These are phyloP conservation scores for Setaria viridis DNA, from an alignment of 202 grass and related monocot genomes.

Conservation along the genomic window DNA sequence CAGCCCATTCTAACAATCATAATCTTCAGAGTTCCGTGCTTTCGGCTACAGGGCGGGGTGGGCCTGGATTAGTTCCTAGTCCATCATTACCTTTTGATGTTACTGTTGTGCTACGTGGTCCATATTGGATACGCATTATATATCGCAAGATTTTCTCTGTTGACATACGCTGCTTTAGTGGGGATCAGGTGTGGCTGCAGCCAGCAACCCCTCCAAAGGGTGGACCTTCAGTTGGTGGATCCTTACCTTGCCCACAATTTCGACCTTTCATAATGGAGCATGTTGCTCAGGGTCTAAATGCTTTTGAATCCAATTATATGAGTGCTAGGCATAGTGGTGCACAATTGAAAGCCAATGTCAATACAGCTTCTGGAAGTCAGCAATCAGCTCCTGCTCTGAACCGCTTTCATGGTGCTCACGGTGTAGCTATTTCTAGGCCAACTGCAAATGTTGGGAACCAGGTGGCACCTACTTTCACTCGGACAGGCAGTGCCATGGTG, in stretches of 20 bases:
- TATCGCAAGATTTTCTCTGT: slow-evolving; percentile 94
- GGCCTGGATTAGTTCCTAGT: slow-evolving; percentile 72
- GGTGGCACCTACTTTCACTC: slow-evolving; percentile 54
- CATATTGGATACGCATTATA: slow-evolving; percentile 93
- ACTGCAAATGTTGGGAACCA: slow-evolving; percentile 60
- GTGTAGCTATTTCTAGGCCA: slow-evolving; percentile 56
- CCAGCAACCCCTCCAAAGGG: slow-evolving; percentile 93
- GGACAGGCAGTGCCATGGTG: slow-evolving; percentile 50
- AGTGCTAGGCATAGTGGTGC: slow-evolving; percentile 51
- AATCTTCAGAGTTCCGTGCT: slow-evolving; percentile 61
- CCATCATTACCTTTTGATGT: slow-evolving; percentile 90
- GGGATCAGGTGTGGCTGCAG: slow-evolving; percentile 96
- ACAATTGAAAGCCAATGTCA: slow-evolving; percentile 55
- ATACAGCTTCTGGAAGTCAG: slow-evolving; percentile 42
- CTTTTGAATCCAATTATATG: slow-evolving; percentile 66
- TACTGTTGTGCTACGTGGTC: slow-evolving; percentile 84
- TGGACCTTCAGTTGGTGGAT: slow-evolving; percentile 81
- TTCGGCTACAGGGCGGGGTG: slow-evolving; percentile 60
- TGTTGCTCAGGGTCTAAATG: slow-evolving; percentile 92
- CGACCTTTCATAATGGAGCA: slow-evolving; percentile 96
- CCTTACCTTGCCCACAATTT: slow-evolving; percentile 95
- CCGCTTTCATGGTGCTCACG: slow-evolving; percentile 43
- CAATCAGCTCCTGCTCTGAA: slow-evolving; percentile 46
- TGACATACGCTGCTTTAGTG: slow-evolving; percentile 93
- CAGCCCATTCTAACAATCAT: slow-evolving; percentile 45